A percentile compares a stretch with the other conserved stretches of the same genome.
Conservation (phyloP, 306 rosid genomes). For the Spatholobus suberectus region DNA sequence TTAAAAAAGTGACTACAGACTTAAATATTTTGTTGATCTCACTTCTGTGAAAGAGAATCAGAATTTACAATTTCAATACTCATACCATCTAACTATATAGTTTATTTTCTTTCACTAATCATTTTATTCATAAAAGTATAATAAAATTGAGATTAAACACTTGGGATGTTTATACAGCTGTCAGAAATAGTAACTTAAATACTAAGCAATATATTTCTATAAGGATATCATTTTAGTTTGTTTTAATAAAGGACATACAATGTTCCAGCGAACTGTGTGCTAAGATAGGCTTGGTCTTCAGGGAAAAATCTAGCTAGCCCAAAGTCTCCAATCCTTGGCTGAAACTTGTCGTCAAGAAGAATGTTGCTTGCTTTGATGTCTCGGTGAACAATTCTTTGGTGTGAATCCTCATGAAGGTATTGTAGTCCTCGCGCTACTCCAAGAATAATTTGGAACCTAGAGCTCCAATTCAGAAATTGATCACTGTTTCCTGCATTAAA, state of each 20-base stretch:
- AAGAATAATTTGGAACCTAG: conserved; percentile 72
- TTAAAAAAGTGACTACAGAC: background rate
- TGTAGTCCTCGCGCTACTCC: conserved; percentile 87
- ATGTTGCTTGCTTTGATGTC: conserved; percentile 93
- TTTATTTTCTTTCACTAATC: background rate
- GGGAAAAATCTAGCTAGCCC: conserved; percentile 92
- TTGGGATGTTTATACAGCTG: background rate
- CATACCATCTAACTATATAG: no score
- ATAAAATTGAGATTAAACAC: background rate
- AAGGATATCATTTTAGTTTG: background rate
- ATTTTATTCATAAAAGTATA: background rate
- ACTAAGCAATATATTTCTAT: background rate
- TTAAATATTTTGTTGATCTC: no score
- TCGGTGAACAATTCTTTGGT: conserved; percentile 71
- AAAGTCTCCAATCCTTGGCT: conserved; percentile 81
- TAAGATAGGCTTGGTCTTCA: conserved; percentile 83
- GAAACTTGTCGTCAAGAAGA: conserved; percentile 83
- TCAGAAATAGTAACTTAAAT: background rate
- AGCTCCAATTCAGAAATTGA: conserved; percentile 68
- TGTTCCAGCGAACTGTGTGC: conserved; percentile 86
- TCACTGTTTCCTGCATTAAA: conserved; percentile 53
- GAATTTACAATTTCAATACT: no score
- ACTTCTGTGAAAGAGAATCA: no score
- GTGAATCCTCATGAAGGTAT: conserved; percentile 87
- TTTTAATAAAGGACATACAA: conserved; percentile 54